Percentiles rank a stretch among this genome's conserved stretches.
phyloP scores from a whole-genome alignment of 1,284 basidiomycete species.

The Sporisorium sorghi region DNA sequence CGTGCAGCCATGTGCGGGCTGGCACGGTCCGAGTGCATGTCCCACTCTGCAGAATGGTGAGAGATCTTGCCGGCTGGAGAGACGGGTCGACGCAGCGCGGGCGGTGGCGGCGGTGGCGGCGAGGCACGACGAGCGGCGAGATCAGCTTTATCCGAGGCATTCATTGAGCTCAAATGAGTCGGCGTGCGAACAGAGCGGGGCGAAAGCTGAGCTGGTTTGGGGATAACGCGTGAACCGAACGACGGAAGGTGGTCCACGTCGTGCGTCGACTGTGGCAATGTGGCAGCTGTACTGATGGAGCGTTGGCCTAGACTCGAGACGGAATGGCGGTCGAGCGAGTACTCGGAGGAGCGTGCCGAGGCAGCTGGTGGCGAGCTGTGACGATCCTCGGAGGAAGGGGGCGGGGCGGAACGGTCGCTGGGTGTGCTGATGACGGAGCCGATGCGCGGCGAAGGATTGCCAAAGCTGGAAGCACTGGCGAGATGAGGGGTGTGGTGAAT shows the following conservation, averaged over 20 bases:
- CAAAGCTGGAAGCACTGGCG: slow-evolving; percentile 1
- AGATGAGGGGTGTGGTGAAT: slow-evolving; percentile 19
- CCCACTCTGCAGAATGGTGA: slow-evolving; percentile 49
- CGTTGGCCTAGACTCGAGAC: slow-evolving; percentile 32
- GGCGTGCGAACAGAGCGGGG: slow-evolving; percentile 2
- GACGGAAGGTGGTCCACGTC: slow-evolving; percentile 33
- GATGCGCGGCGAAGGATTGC: slow-evolving; percentile 30
- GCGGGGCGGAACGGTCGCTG: slow-evolving; percentile 14
- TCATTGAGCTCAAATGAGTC: slow-evolving; percentile 14
- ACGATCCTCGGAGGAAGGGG: slow-evolving; percentile 30
- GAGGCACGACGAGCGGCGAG: slow-evolving; percentile 24
- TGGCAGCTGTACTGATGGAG: slow-evolving; percentile 40
- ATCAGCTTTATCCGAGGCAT: slow-evolving; percentile 21
- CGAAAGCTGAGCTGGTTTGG: slow-evolving; percentile 9
- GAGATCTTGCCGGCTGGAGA: slow-evolving; percentile 42
- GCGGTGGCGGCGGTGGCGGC: slow-evolving; percentile 24
- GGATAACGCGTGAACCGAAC: slow-evolving; percentile 17
- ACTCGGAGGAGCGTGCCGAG: slow-evolving; percentile 39
- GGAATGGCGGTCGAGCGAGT: slow-evolving; percentile 40
- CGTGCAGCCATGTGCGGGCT: slow-evolving; percentile 32
- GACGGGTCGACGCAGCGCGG: slow-evolving; percentile 31
- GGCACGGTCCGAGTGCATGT: slow-evolving; percentile 39
- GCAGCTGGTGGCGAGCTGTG: slow-evolving; percentile 35
- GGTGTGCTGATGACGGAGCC: slow-evolving; percentile 14
- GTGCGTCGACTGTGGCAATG: slow-evolving; percentile 12